Base-by-base conservation (phyloP, 2,329 filamentous ascomycete genomes). In the Nemania sp. region DNA sequence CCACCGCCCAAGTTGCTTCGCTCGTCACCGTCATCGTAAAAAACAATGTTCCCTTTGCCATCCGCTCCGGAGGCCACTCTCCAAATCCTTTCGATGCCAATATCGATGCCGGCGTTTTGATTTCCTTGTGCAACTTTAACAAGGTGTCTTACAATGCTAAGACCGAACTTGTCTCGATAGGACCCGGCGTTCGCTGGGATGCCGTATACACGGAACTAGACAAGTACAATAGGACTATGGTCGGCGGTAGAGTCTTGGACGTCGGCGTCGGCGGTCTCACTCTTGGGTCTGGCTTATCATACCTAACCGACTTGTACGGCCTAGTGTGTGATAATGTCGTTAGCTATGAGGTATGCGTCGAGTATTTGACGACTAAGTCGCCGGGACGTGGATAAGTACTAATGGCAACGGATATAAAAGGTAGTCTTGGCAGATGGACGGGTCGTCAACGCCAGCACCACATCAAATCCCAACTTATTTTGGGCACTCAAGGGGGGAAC, bases 191-290 rank as follows among this genome's bases (percentile, higher is more conserved):
- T n/a, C 18, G 62, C 15, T 71, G 69, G 69, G 64, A 56, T 32
- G 56, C 52, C 15, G 69, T 71, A 2, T 71, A 68, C 27, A 57
- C 54, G 10, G 52, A 51, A 26, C 64, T 72, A 24, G 70, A 70
- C 45, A 26, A 52, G n/a, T 64, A 69, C 27, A 55, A 66, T 26
- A 35, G 38, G 11, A 66, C 57, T n/a, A 51, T 67, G 18, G 69
- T 69, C 26, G 64, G 62, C 10, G 67, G 67, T 5, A 55, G 69
- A 35, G 54, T 64, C 5, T 8, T 64, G 32, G 64, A 70, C n/a
- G 62, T 71, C 26, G 67, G 67, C n/a, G 62, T 71, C 5, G 69
- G 69, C 18, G 55, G 62, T 45, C 58, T 68, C 3, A 60, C 41
- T n/a, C 62, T 70, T 13, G 69, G 67, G 10, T 11, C 49, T 54